Evolutionary conservation across 306 rosid species (phyloP).

Genomic region (Cucumis sativus): Cucumber_9930_V3 NC_026655.2:28711001-28711500

Average conservation of each 20-base stretch:
- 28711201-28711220: not conserved
- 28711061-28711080: not conserved
- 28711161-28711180: not conserved
- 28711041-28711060: not conserved
- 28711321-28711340: no score
- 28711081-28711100: not conserved
- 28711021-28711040: not conserved
- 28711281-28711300: not conserved
- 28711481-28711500: no score
- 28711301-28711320: no score
- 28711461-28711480: no score
- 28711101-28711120: not conserved
- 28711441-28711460: no score
- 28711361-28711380: no score
- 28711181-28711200: not conserved
- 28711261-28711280: no score
- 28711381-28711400: no score
- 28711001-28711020: not conserved
- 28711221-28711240: no score
- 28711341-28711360: no score
- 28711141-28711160: not conserved
- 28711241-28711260: not conserved
- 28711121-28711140: not conserved
- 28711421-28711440: no score
- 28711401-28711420: no score